Base-by-base conservation (phyloP, 257 asterid genomes). In the Apocynum venetum region DNA sequence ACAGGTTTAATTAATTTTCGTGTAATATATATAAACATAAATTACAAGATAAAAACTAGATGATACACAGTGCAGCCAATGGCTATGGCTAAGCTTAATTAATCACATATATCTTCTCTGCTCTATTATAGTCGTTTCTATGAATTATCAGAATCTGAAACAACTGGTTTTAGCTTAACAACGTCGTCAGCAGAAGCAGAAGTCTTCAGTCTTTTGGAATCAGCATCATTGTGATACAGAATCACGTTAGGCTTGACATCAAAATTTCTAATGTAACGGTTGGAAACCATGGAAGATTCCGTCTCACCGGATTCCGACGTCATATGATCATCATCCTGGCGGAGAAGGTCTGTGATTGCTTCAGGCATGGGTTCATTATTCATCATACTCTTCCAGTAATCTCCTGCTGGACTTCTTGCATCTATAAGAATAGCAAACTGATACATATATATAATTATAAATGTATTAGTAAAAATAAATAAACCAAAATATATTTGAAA, bases 381-480 rank as follows among this genome's bases (percentile, higher is more conserved):
- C 96, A 90, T 91, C 38, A 78, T 53, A 41, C 46, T 75, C 81
- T 87, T 91, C 98, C 97, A 93, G 17, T 86, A 85, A 2, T 86
- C 86, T 68, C 85, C 85, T 4, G 31, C 25, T 17, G 94, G 93
- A 59, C 77, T 90, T 74, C 78, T 80, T 69, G 76, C 84, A 64
- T 77, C 75, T n/a, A 46, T 56, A 7, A 35, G 9, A 35, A 3
- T 55, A 36, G 56, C 66, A 53, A 75, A 73, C 84, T 81, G 78
- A 77, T 51, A 4, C 43, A 74, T 7, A 72, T 31, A 52, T 2
- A 46, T 46, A 46, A 51, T 11, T 1, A 4, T 5, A 55, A 17
- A 52, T 49, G 19, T 48, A 71, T 79, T 64, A 79, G 74, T 53
- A 61, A 20, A 53, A 3, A 56, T 56, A n/a, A 19, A 57, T 6